Percentiles rank a stretch among this genome's conserved stretches.
These are phyloP conservation scores for Handroanthus guayacan DNA, from an alignment of 257 asterid genomes.

Conservation along the genomic window DNA sequence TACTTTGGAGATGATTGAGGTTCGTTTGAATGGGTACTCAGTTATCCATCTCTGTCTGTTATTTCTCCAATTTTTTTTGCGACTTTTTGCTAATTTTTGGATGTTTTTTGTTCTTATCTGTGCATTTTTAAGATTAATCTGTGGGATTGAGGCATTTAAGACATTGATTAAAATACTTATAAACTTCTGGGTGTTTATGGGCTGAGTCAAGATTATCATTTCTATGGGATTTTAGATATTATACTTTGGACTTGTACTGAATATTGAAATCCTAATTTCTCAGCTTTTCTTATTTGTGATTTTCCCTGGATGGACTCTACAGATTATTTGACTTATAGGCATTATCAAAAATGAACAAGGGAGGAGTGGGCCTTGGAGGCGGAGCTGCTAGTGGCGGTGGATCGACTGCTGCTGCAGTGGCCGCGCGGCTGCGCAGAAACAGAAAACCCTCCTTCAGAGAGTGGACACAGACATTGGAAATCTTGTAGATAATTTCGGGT, in stretches of 20 bases:
- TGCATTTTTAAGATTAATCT: too few species aligned
- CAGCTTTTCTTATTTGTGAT: too few species aligned
- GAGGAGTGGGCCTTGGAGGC: conserved; percentile 58
- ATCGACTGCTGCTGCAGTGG: conserved; percentile 63
- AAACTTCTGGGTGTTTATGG: background rate
- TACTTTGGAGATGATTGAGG: too few species aligned
- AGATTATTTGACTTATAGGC: conserved; percentile 9
- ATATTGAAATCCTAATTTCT: background rate
- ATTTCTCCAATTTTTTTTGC: conserved; percentile 38
- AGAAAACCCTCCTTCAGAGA: conserved; percentile 79
- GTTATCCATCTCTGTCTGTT: too few species aligned
- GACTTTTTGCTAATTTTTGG: too few species aligned
- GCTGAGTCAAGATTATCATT: background rate
- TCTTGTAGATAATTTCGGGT: conserved; percentile 84
- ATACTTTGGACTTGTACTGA: background rate
- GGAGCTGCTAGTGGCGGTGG: conserved; percentile 57
- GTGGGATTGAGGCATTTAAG: too few species aligned
- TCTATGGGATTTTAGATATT: background rate
- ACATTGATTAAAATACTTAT: too few species aligned
- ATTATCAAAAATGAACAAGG: conserved; percentile 69
- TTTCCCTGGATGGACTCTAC: background rate
- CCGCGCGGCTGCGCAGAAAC: conserved; percentile 86
- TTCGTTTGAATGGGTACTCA: too few species aligned
- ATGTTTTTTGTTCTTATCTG: too few species aligned
- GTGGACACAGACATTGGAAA: conserved; percentile 80